Percentiles rank a stretch among this genome's conserved stretches.
Evolutionary conservation across 2,329 filamentous ascomycete genomes (phyloP).

Genomic region (Fusarium sp.): DNA sequence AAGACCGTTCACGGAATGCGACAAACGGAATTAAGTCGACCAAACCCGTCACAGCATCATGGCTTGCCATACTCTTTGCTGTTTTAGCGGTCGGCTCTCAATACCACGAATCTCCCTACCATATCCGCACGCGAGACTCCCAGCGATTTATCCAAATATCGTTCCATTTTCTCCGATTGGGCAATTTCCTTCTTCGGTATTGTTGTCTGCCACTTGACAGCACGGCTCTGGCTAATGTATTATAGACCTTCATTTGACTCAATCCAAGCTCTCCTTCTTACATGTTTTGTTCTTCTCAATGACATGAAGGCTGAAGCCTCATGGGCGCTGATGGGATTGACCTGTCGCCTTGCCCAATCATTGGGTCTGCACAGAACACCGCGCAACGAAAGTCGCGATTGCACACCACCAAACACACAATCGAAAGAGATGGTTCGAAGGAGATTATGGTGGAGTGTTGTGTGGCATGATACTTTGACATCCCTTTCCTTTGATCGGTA

Average conservation of each 20-base stretch:
- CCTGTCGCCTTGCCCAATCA: conserved; percentile 73
- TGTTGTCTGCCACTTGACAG: background rate
- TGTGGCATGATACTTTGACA: conserved; percentile 75
- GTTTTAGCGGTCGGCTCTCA: conserved; percentile 74
- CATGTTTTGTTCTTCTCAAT: conserved; percentile 72
- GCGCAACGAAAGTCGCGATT: conserved; percentile 59
- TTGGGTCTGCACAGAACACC: conserved; percentile 68
- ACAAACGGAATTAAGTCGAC: conserved; percentile 59
- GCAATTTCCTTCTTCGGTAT: conserved; percentile 71
- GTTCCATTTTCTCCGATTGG: conserved; percentile 72
- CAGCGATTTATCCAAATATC: conserved; percentile 73
- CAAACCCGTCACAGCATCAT: conserved; percentile 70
- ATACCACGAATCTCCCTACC: conserved; percentile 73
- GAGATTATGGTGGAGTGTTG: conserved; percentile 72
- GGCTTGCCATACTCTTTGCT: conserved; percentile 74
- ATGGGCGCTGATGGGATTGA: conserved; percentile 73
- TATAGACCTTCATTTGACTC: conserved; percentile 71
- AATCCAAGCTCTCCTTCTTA: conserved; percentile 72
- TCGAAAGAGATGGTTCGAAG: conserved; percentile 67
- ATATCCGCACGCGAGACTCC: conserved; percentile 68
- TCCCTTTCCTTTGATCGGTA: conserved; percentile 74
- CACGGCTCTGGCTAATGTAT: conserved; percentile 10
- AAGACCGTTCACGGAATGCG: conserved; percentile 70
- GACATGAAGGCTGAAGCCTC: conserved; percentile 78
- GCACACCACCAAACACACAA: conserved; percentile 56